Percentiles rank a stretch among this genome's conserved stretches.
These are phyloP conservation scores for Podospora fimiseda DNA, from an alignment of 495 filamentous ascomycete species.

Conservation along the genomic window DNA sequence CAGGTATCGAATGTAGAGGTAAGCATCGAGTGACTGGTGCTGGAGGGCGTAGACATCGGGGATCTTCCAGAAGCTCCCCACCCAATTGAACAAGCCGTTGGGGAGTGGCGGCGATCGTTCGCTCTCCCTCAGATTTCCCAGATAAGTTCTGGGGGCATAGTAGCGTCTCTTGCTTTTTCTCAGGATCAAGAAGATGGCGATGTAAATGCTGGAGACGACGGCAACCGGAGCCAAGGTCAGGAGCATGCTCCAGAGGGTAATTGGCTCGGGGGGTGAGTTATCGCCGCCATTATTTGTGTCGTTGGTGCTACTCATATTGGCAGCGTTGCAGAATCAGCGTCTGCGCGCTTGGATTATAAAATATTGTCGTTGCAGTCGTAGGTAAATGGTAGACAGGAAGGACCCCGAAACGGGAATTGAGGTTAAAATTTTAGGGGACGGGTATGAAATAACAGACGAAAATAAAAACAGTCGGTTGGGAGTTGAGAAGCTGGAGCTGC, in stretches of 20 bases:
- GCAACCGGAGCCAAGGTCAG: constrained; percentile 66
- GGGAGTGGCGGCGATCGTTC: constrained; percentile 64
- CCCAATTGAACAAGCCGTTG: constrained; percentile 67
- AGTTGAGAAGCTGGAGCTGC: no score
- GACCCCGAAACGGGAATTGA: not conserved
- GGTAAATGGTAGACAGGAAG: not conserved
- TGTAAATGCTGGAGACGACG: constrained; percentile 57
- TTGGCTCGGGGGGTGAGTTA: no score
- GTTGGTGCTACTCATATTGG: constrained; percentile 11
- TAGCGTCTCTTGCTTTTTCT: constrained; percentile 63
- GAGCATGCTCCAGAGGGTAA: no score
- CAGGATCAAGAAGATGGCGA: constrained; percentile 69
- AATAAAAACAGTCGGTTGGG: no score
- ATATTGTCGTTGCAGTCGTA: not conserved
- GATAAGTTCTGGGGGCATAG: constrained; percentile 85
- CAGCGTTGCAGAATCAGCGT: constrained; percentile 16
- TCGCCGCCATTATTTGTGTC: no score
- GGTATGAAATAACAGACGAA: not conserved
- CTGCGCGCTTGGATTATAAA: constrained; percentile 2
- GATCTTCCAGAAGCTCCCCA: constrained; percentile 67
- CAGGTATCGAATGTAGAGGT: constrained; percentile 80
- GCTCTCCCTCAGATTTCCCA: constrained; percentile 63
- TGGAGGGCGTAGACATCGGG: constrained; percentile 80
- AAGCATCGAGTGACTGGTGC: constrained; percentile 85
- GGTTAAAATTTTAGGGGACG: not conserved